A percentile compares a stretch with the other conserved stretches of the same genome.
Evolutionary conservation across 306 rosid genomes (phyloP).

Genomic region (Cicer arietinum): DNA sequence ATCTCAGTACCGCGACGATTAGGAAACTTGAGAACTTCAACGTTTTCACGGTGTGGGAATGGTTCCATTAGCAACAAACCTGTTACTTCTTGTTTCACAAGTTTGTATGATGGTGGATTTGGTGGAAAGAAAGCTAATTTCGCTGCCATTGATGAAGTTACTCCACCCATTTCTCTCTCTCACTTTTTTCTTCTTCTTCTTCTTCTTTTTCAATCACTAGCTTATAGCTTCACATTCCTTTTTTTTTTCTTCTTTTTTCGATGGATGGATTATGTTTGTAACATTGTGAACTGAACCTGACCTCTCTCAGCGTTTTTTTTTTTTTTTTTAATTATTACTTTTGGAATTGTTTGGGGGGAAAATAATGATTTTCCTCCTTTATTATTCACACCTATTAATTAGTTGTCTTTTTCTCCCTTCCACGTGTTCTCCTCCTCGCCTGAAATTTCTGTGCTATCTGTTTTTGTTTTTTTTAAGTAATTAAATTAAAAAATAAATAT

Average conservation of each 20-base stretch:
- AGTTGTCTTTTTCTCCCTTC: conserved; percentile 42
- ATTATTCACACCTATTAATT: conserved; percentile 38
- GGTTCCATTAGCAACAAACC: conserved; percentile 63
- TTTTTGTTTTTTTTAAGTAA: not conserved
- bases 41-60: conserved; percentile 77
- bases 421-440: conserved; percentile 57
- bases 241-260: not conserved
- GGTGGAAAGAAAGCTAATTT: conserved; percentile 90
- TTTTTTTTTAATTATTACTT: conserved; percentile 3
- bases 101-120: conserved; percentile 78
- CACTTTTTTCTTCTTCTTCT: not conserved
- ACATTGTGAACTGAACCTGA: too few species aligned
- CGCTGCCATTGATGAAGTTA: conserved; percentile 92
- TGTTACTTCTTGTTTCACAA: conserved; percentile 56
- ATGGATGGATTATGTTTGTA: too few species aligned
- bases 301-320: too few species aligned
- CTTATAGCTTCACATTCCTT: conserved; percentile 34
- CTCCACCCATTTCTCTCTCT: conserved; percentile 66
- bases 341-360: conserved; percentile 24
- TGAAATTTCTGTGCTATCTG: not conserved
- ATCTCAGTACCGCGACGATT: conserved; percentile 82
- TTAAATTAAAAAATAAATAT: not conserved
- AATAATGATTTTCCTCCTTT: not conserved
- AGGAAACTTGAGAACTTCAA: conserved; percentile 70
- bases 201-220: not conserved